Base-by-base conservation (phyloP, 108 stramenopile species). In the Aureococcus anophagefferens region DNA sequence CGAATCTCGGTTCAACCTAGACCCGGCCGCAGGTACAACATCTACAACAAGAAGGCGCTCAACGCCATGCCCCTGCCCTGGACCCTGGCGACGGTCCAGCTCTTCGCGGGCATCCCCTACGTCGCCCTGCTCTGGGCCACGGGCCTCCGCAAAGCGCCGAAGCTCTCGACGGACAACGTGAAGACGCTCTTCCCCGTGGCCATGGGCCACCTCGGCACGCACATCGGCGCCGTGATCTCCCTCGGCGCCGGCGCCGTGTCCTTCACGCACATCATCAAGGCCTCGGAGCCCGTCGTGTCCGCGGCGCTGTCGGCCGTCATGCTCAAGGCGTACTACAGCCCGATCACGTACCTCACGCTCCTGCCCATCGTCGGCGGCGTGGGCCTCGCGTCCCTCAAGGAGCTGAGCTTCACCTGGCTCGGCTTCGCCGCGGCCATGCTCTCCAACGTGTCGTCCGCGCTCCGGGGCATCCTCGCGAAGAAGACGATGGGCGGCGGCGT, bases 241-340 rank as follows among this genome's bases (percentile, higher is more conserved):
- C 87, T 98, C 18, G 94, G 94, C 51, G 95, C 97, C 35, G 97
- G 95, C 36, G 94, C 97, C 66, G 97, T 96, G 33, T 94, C 93
- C 68, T 98, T 98, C 78, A 95, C 97, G n/a, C 97, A 98, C 89
- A 96, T 98, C 83, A 95, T 98, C 76, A 98, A 98, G 87, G 97
- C 97, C 30, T 93, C 94, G 46, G 97, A 98, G 81, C 97, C 97
- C 14, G 94, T 96, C 64, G 95, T 96, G 62, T 96, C 97, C 15
- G 96, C 95, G 68, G 86, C 77, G 31, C 76, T 93, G 35, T 94
- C 95, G 74, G 93, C 90, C 33, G 74, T 93, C 30, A 87, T 94
- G 64, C 82, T 96, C 62, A 86, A 90, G 63, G 89, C 95, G 76
- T 76, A 93, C 70, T 82, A 92, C 44, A 91, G 92, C 35, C 40